Evolutionary conservation across 495 filamentous ascomycete species (phyloP), one percentile per base, ranked within the genome.

Genomic region (Zalerion maritima): DNA sequence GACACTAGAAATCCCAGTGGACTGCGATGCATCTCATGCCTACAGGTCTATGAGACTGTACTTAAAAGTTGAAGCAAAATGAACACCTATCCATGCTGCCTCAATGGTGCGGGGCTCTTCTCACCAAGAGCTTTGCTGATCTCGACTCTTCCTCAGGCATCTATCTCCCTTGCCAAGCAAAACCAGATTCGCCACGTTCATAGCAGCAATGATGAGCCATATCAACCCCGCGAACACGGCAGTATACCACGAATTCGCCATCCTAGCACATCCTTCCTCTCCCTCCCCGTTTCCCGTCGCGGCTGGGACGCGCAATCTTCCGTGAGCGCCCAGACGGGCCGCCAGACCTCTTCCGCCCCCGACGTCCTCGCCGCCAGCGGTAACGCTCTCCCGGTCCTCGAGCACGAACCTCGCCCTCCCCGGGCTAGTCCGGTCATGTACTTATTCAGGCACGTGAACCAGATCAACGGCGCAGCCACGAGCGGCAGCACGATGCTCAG

Each of bases 401-500:
- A 44, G 34, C 22, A 31, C 43, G 49, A 17, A 47, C 47, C 18
- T 52, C 32, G 13, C 58, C 49, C 31, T 34, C 29, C 26, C 55
- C 46, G 10, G 38, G 35, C 38, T 52, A 43, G 4, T 82, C 81
- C n/a, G 14, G 66, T 78, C 85, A 94, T 92, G 46, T 81, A 89
- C 38, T 71, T 67, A 35, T 76, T 74, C 24, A 74, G 61, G 35
- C 78, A 82, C 1, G 85, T 94, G 42, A 92, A 92, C 48, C 75
- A 94, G 38, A 94, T 78, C 13, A 94, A 54, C 12, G 85, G 85
- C 3, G 81, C 81, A 7, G 67, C 72, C 17, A 87, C 72, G 45
- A 92, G 82, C 0, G 84, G 84, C 19, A 94, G 53, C 16, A 83
- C 76, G 3, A 86, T 66, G 37, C 76, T 82, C 22, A 94, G 53